phyloP scores from a whole-genome alignment of 331 rosid species.

The Saraca asoca region DNA sequence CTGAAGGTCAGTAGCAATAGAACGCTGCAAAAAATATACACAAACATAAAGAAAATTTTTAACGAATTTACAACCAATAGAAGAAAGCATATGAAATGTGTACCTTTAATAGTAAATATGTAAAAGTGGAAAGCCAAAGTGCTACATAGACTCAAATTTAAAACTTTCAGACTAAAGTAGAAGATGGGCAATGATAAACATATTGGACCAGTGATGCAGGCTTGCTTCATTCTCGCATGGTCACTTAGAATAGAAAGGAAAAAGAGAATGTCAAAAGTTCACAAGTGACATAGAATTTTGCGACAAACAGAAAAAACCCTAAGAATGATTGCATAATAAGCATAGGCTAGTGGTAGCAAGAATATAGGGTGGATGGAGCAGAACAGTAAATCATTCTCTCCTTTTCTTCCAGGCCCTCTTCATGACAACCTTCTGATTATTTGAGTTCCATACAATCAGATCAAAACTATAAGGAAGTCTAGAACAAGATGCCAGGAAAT shows the following conservation, averaged over 20 bases:
- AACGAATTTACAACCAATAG: constrained; percentile 24
- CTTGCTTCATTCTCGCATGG: constrained; percentile 1
- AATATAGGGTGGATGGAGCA: too few relatives aligned
- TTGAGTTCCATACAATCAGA: too few relatives aligned
- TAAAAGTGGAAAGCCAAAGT: constrained; percentile 29
- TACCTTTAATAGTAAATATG: neutral
- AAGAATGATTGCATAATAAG: too few relatives aligned
- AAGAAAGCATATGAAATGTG: constrained; percentile 1
- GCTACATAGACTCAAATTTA: constrained; percentile 14
- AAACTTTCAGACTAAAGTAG: constrained; percentile 14
- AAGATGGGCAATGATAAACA: constrained; percentile 3
- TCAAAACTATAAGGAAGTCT: too few relatives aligned
- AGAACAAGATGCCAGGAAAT: too few relatives aligned
- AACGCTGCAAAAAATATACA: constrained; percentile 61
- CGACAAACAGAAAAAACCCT: too few relatives aligned
- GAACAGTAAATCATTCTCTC: too few relatives aligned
- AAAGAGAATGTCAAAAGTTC: too few relatives aligned
- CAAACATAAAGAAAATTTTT: constrained; percentile 30
- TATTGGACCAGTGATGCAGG: neutral
- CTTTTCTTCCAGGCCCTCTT: too few relatives aligned
- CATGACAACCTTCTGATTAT: too few relatives aligned
- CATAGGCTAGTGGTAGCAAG: too few relatives aligned
- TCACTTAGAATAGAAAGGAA: neutral
- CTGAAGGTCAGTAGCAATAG: constrained; percentile 99
- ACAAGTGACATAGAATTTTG: too few relatives aligned